Evolutionary conservation across 352 stramenopile genomes (phyloP), one percentile per base, ranked within the genome.

Genomic region (Globisporangium uncinulatum): DNA sequence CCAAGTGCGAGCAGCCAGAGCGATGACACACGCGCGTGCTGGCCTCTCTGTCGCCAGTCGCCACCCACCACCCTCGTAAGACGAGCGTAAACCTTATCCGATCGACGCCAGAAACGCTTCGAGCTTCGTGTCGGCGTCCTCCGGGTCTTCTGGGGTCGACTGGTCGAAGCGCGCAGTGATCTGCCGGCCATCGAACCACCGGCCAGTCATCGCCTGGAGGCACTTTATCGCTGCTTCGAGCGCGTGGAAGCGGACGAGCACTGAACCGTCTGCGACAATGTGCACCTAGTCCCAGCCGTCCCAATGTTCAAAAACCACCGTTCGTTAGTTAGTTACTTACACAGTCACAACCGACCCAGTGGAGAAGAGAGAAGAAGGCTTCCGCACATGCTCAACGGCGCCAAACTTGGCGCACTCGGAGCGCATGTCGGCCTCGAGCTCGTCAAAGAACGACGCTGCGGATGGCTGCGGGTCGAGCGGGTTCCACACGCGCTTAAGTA

Each of bases 361-460:
- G 42, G 6, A 21, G 45, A 20, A 36, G 24, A 20, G 8, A 52
- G 3, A 1, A 41, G 17, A 1, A 48, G 19, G 8, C 41, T 3
- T 32, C 3, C 61, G 15, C 61, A 87, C 74, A 42, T 76, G 76
- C 4, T 87, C 66, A 15, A 94, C 79, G 0, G 56, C 24, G 39
- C 85, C 85, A 47, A 85, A 73, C 44, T 89, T 92, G 51, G 57
- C 59, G 64, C 85, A 94, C 51, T 93, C 85, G 15, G 63, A 54
- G 1, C 73, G 70, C 71, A 94, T 89, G 49, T 94, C 85, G 9
- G 89, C 66, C 59, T 94, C 79, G n/a, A 94, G 59, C 11, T 92
- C 83, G 19, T 71, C 61, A 29, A 94, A 85, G 42, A 87, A 89
- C 7, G 59, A 24, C n/a, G 72, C 69, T 15, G 72, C 65, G 46